A percentile compares a stretch with the other conserved stretches of the same genome.
These are phyloP conservation scores for Trifolium dubium DNA, from an alignment of 306 rosid species.

Conservation along the genomic window DNA sequence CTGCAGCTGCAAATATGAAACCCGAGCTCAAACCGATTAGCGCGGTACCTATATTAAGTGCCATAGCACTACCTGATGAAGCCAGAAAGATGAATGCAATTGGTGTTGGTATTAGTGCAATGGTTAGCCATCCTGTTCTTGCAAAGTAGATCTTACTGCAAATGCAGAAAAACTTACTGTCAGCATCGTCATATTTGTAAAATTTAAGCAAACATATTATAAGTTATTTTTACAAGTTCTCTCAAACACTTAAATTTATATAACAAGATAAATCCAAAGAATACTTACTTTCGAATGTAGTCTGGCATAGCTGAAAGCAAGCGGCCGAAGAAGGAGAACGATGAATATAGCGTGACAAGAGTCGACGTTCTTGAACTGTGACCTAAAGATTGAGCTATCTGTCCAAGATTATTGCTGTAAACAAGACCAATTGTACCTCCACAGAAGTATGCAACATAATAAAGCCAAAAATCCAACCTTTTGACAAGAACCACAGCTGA, in stretches of 20 bases:
- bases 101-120: slow-evolving; percentile 90
- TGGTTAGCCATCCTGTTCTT: slow-evolving; percentile 88
- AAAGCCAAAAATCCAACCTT: slow-evolving; percentile 88
- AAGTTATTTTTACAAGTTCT: background rate
- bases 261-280: background rate
- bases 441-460: slow-evolving; percentile 80
- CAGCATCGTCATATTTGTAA: slow-evolving; percentile 6
- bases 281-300: slow-evolving; percentile 71
- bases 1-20: slow-evolving; percentile 95
- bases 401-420: slow-evolving; percentile 94
- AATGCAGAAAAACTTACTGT: slow-evolving; percentile 1
- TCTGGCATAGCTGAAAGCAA: slow-evolving; percentile 95
- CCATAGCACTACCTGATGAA: slow-evolving; percentile 48
- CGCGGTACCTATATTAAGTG: slow-evolving; percentile 70
- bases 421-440: slow-evolving; percentile 98
- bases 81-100: slow-evolving; percentile 81
- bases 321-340: slow-evolving; percentile 96
- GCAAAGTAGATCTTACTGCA: slow-evolving; percentile 92
- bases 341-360: slow-evolving; percentile 79
- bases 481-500: slow-evolving; percentile 56
- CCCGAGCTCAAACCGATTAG: slow-evolving; percentile 90
- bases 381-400: slow-evolving; percentile 90
- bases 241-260: background rate
- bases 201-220: background rate
- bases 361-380: slow-evolving; percentile 56